phyloP scores from a whole-genome alignment of 345 rosid genomes.

The Hypericum perforatum region DNA sequence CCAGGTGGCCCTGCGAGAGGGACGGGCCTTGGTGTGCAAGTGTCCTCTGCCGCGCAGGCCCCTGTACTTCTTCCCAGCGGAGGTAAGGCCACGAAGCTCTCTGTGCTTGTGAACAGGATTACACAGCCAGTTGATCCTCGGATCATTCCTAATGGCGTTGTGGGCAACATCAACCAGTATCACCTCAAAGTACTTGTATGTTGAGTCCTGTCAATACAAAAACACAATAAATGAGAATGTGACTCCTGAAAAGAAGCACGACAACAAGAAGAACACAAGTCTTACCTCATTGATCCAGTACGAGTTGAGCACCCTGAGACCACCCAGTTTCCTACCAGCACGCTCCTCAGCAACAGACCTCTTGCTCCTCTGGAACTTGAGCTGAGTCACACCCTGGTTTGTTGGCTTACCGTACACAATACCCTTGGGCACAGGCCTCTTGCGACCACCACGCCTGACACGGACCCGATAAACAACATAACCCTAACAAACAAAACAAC shows the following conservation, averaged over 20 bases:
- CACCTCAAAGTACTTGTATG: constrained; percentile 26
- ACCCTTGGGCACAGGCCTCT: constrained; percentile 37
- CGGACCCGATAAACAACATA: constrained; percentile 30
- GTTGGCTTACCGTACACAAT: constrained; percentile 37
- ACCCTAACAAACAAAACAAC: constrained; percentile 15
- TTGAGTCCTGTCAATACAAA: constrained; percentile 17
- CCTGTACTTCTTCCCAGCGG: constrained; percentile 25
- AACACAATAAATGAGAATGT: too few species aligned
- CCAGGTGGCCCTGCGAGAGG: constrained; percentile 25
- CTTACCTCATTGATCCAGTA: constrained; percentile 33
- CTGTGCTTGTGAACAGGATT: constrained; percentile 27
- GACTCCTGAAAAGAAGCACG: too few species aligned
- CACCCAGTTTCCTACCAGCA: constrained; percentile 32
- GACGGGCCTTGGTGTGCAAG: constrained; percentile 19
- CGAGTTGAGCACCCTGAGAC: constrained; percentile 31
- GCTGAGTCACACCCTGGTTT: constrained; percentile 35
- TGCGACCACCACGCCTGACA: constrained; percentile 32
- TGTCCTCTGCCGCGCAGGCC: constrained; percentile 24
- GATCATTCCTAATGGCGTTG: constrained; percentile 24
- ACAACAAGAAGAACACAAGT: too few species aligned
- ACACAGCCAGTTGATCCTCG: constrained; percentile 28
- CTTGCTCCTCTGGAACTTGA: constrained; percentile 37
- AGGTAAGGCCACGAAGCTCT: constrained; percentile 25
- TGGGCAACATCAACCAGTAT: constrained; percentile 24
- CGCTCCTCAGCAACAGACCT: constrained; percentile 36